Evolutionary conservation across 2,329 filamentous ascomycete species (phyloP).

Genomic region (Penicillium corylophilum): DNA sequence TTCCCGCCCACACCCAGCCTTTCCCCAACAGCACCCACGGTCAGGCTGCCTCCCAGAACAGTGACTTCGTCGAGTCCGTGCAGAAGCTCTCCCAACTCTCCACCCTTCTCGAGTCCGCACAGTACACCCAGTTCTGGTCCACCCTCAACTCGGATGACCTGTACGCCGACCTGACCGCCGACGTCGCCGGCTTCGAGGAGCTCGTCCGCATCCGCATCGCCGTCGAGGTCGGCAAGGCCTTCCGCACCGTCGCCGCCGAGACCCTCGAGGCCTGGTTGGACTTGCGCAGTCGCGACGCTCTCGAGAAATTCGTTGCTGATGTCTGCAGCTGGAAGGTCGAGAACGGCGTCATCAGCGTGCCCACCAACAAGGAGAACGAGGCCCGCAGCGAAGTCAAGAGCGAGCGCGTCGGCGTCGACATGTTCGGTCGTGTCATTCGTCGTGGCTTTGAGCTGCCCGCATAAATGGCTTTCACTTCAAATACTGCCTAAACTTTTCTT

Average conservation of each 20-base stretch:
- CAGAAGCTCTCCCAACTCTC: conserved; percentile 82
- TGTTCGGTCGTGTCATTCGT: conserved; percentile 66
- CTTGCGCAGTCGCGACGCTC: conserved; percentile 61
- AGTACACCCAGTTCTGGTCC: conserved; percentile 91
- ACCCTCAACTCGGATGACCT: conserved; percentile 91
- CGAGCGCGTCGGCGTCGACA: conserved; percentile 72
- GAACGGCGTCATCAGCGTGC: conserved; percentile 65
- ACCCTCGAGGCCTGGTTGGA: conserved; percentile 76
- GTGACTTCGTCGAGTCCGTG: conserved; percentile 77
- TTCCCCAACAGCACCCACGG: conserved; percentile 54
- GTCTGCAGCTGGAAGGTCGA: conserved; percentile 86
- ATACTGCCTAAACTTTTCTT: conserved; percentile 9
- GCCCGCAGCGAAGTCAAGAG: conserved; percentile 92
- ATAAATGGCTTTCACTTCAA: conserved; percentile 36
- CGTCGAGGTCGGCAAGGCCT: conserved; percentile 77
- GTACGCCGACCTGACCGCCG: conserved; percentile 91
- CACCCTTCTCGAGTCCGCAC: conserved; percentile 81
- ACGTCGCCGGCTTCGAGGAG: conserved; percentile 94
- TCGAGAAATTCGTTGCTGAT: conserved; percentile 76
- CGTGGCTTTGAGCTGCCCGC: conserved; percentile 82
- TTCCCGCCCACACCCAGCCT: conserved; percentile 76
- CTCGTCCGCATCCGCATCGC: conserved; percentile 87
- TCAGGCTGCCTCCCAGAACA: conserved; percentile 38
- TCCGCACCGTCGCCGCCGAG: conserved; percentile 67
- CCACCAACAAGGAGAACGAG: conserved; percentile 95